Base-by-base conservation (phyloP, 1,284 basidiomycete genomes). In the Heliocybe sulcata region DNA sequence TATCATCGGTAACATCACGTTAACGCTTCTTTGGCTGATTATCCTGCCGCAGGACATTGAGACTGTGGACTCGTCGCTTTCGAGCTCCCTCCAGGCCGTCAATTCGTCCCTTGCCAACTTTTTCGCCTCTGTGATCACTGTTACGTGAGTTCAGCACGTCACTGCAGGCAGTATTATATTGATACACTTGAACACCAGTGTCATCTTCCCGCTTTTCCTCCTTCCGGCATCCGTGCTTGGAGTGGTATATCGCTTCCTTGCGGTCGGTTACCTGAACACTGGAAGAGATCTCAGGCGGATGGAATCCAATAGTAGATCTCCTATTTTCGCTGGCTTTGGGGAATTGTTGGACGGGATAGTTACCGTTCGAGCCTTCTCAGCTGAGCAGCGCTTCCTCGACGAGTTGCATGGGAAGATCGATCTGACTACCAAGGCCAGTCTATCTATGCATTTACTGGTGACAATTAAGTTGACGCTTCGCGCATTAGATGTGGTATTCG, bases 281-380 rank as follows among this genome's bases (percentile, higher is more conserved):
- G 87, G 87, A 0, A 80, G 90, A 54, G 88, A 90, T 62, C 71
- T 93, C 26, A 79, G 90, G 51, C 76, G 90, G 22, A 86, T 93
- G 80, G 90, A 93, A 67, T 85, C 83, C 2, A 87, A 82, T 60
- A 77, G 80, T 1, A 74, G 85, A 14, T 87, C 83, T 2, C 87
- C 86, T 0, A 87, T 90, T 55, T 87, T 85, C 65, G 82, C 86
- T 1, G 87, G 87, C 53, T 92, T 94, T 63, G 81, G 80, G 4
- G 92, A 96, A 68, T 69, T 92, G 12, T 72, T 94, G 35, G 82
- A 84, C 56, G 90, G 91, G 20, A 86, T 93, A 51, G 79, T 91
- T 47, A 87, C 89, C n/a, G 90, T 96, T 35, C 82, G 94, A 51
- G 94, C 93, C 0, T 97, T 94, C 70, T 88, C 87, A 9, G 89